Evolutionary conservation across 108 stramenopile genomes (phyloP).

Genomic region (Asterionellopsis glacialis): DNA sequence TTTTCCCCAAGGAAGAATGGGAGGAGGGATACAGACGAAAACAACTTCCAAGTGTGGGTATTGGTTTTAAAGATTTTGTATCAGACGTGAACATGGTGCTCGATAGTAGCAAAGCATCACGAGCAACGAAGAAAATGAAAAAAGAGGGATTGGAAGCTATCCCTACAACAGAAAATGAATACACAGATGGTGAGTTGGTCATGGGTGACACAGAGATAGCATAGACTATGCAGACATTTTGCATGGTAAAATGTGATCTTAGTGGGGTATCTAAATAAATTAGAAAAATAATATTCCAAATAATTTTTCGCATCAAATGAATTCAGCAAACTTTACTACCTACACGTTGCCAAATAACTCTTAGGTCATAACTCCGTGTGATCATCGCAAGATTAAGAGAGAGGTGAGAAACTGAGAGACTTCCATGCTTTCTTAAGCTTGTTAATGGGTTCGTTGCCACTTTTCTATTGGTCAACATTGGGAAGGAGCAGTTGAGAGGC

Average conservation of each 20-base stretch:
- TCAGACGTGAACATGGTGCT: slow-evolving; percentile 48
- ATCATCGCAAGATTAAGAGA: background rate
- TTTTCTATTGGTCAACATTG: slow-evolving; percentile 35
- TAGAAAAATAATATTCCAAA: too few species aligned
- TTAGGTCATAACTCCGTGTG: too few species aligned
- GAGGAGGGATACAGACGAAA: slow-evolving; percentile 57
- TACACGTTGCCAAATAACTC: too few species aligned
- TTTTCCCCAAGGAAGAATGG: slow-evolving; percentile 88
- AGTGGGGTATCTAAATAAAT: too few species aligned
- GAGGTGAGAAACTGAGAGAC: background rate
- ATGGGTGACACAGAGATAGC: background rate
- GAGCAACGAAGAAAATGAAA: slow-evolving; percentile 14
- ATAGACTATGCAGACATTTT: background rate
- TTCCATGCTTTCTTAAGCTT: too few species aligned
- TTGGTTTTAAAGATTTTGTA: slow-evolving; percentile 75
- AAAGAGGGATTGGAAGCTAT: slow-evolving; percentile 4
- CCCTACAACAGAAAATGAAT: background rate
- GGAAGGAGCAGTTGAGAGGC: slow-evolving; percentile 58
- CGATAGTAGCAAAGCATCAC: slow-evolving; percentile 20
- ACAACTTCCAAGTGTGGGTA: slow-evolving; percentile 34
- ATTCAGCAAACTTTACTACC: too few species aligned
- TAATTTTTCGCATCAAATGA: too few species aligned
- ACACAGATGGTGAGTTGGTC: background rate
- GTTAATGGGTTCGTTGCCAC: too few species aligned
- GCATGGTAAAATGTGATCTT: background rate